Percentiles rank a stretch among this genome's conserved stretches.
Evolutionary conservation across 2,329 filamentous ascomycete species (phyloP).

Genomic region (Aspergillus japonicus): DNA sequence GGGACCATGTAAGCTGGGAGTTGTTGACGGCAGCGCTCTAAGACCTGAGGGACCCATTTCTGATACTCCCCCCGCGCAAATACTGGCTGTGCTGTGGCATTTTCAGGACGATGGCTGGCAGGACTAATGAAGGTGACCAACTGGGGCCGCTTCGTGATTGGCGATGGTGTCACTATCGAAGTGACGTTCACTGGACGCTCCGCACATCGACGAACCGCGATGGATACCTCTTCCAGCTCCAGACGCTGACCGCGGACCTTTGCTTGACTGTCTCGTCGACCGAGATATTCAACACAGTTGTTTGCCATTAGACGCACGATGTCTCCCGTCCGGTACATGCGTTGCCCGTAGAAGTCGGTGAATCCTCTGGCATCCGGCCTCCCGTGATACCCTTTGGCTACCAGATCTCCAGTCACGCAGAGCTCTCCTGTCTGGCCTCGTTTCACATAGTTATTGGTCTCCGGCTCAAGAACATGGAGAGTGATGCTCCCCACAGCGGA

Average conservation of each 20-base stretch:
- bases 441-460: constrained; percentile 9
- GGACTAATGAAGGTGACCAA: constrained; percentile 14
- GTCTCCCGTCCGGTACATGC: constrained; percentile 14
- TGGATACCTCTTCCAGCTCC: constrained; percentile 13
- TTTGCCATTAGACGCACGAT: constrained; percentile 15
- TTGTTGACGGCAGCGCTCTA: constrained; percentile 7
- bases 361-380: constrained; percentile 11
- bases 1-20: constrained; percentile 18
- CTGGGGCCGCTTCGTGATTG: constrained; percentile 16
- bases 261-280: constrained; percentile 9
- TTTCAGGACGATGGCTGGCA: constrained; percentile 1
- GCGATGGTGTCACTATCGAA: constrained; percentile 15
- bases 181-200: constrained; percentile 13
- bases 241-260: constrained; percentile 14
- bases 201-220: constrained; percentile 9
- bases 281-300: constrained; percentile 13
- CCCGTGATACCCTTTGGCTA: background rate
- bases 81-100: background rate
- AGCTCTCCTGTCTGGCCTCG: constrained; percentile 13
- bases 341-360: constrained; percentile 2
- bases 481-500: constrained; percentile 14
- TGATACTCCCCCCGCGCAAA: constrained; percentile 5
- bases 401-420: constrained; percentile 13
- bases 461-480: constrained; percentile 9
- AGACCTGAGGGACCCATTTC: constrained; percentile 11